Evolutionary conservation across 2,329 filamentous ascomycete genomes (phyloP).

Genomic region (Aureobasidium sp.): DNA sequence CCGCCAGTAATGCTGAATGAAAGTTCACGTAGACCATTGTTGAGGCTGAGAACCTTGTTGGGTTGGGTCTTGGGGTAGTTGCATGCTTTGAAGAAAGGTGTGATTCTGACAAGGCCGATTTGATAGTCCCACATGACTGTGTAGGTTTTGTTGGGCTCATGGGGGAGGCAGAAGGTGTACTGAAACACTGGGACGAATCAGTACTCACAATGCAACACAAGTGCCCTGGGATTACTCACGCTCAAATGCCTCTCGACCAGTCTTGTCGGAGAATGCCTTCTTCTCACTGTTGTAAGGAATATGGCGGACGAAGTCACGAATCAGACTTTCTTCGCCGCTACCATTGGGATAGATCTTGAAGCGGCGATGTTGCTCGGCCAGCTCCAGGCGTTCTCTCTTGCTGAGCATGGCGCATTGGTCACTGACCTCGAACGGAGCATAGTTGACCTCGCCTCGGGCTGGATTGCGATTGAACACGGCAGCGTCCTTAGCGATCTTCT

Average conservation of each 20-base stretch:
- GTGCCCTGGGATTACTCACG: slow-evolving; percentile 44
- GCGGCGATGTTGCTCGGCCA: slow-evolving; percentile 49
- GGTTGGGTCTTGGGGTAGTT: slow-evolving; percentile 88
- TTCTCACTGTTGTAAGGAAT: slow-evolving; percentile 95
- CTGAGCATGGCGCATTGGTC: slow-evolving; percentile 31
- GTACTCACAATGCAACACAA: slow-evolving; percentile 1
- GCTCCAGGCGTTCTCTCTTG: slow-evolving; percentile 29
- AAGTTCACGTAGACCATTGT: slow-evolving; percentile 78
- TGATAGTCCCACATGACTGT: slow-evolving; percentile 97
- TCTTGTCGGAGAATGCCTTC: slow-evolving; percentile 79
- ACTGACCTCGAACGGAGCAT: slow-evolving; percentile 59
- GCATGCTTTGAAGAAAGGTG: slow-evolving; percentile 86
- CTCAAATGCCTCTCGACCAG: slow-evolving; percentile 80
- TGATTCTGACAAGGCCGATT: slow-evolving; percentile 85
- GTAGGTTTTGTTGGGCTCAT: slow-evolving; percentile 53
- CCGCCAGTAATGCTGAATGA: slow-evolving; percentile 93
- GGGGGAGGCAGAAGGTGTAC: slow-evolving; percentile 69
- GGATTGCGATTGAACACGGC: slow-evolving; percentile 54
- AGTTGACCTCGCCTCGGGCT: slow-evolving; percentile 61
- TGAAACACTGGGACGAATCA: slow-evolving; percentile 57
- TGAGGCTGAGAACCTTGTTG: slow-evolving; percentile 61
- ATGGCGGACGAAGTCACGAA: slow-evolving; percentile 47
- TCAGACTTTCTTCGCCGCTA: slow-evolving; percentile 29
- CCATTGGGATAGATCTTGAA: slow-evolving; percentile 62
- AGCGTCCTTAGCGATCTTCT: slow-evolving; percentile 58